Evolutionary conservation across 768 basidiomycete species (phyloP).

Genomic region (Macrocybe gigantea): DNA sequence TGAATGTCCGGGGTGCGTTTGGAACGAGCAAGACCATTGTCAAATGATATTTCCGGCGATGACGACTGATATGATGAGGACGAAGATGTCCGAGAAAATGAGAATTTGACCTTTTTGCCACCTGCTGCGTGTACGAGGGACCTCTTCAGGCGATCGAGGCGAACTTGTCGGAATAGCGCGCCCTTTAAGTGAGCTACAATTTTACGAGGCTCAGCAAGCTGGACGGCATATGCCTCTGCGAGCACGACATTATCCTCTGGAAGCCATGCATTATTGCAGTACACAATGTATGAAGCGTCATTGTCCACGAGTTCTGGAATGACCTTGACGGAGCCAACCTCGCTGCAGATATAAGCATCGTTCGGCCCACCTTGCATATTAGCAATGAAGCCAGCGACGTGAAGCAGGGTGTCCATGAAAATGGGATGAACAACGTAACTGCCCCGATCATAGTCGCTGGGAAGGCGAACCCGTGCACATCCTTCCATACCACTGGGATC

Average conservation of each 20-base stretch:
- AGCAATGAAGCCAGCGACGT: slow-evolving; percentile 64
- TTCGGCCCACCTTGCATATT: slow-evolving; percentile 47
- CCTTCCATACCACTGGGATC: slow-evolving; percentile 42
- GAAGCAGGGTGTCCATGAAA: slow-evolving; percentile 64
- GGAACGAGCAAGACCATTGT: no score
- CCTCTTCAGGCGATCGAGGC: slow-evolving; percentile 41
- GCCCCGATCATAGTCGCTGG: slow-evolving; percentile 20
- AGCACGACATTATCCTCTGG: slow-evolving; percentile 39
- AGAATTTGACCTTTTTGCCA: no score
- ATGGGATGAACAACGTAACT: slow-evolving; percentile 43
- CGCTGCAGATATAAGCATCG: slow-evolving; percentile 60
- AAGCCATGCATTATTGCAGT: slow-evolving; percentile 41
- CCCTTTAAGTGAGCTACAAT: slow-evolving; percentile 54
- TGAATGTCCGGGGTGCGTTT: slow-evolving; percentile 13
- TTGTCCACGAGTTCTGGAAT: slow-evolving; percentile 37
- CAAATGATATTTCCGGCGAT: no score
- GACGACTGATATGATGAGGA: no score
- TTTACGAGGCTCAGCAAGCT: slow-evolving; percentile 22
- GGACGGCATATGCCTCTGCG: slow-evolving; percentile 47
- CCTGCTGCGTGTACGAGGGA: slow-evolving; percentile 32
- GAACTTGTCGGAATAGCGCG: slow-evolving; percentile 54
- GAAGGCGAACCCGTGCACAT: slow-evolving; percentile 42
- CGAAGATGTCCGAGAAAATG: no score
- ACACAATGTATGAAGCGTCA: slow-evolving; percentile 40
- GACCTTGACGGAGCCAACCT: slow-evolving; percentile 42